These are phyloP conservation scores for Lactarius tabidus DNA, from an alignment of 768 basidiomycete species.

Conservation along the genomic window DNA sequence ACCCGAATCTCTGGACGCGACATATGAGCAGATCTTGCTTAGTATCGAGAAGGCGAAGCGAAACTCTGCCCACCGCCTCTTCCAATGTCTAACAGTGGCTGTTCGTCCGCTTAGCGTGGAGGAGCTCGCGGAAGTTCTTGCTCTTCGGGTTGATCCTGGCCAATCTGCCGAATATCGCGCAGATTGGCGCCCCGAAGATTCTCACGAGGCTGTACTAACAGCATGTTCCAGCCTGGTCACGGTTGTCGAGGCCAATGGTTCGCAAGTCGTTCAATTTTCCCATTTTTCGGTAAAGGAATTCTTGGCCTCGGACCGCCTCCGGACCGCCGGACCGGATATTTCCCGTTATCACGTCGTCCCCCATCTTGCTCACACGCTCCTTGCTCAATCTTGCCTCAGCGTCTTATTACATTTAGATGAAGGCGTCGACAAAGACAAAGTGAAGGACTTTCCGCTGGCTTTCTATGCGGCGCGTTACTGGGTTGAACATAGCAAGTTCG, in stretches of 20 bases:
- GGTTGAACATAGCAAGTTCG: neutral
- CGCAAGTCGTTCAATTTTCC: neutral
- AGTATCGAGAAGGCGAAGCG: neutral
- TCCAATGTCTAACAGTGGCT: neutral
- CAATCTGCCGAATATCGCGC: neutral
- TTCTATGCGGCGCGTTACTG: neutral
- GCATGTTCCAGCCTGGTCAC: neutral
- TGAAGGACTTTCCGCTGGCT: neutral
- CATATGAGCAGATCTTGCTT: neutral
- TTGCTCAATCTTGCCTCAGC: neutral
- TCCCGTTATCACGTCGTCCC: neutral
- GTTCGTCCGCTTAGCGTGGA: neutral
- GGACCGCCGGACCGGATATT: neutral
- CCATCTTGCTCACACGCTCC: neutral
- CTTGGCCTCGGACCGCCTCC: neutral
- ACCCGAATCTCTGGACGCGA: neutral
- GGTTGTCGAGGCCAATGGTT: neutral
- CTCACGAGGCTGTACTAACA: neutral
- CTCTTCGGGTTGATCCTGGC: neutral
- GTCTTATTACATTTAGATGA: neutral
- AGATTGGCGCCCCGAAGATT: conserved; percentile 7
- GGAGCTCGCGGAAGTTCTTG: conserved; percentile 4
- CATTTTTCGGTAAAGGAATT: neutral
- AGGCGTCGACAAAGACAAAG: neutral
- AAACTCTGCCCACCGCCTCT: neutral